A percentile compares a stretch with the other conserved stretches of the same genome.
phyloP scores from a whole-genome alignment of 345 rosid species.

The Alliaria petiolata region DNA sequence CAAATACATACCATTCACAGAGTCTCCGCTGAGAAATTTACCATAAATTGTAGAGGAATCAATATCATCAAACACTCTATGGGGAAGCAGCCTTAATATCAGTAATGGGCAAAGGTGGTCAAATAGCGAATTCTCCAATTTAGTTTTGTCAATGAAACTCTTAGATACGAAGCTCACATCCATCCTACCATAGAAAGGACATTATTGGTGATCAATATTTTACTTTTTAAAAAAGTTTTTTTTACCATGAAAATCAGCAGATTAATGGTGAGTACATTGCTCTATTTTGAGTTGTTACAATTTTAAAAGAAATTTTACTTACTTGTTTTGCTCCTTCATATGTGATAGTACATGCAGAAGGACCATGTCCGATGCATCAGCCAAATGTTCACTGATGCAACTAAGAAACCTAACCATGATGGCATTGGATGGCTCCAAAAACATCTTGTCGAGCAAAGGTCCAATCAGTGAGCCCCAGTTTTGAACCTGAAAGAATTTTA shows the following conservation, averaged over 20 bases:
- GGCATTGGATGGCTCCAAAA: slow-evolving; percentile 84
- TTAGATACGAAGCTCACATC: slow-evolving; percentile 34
- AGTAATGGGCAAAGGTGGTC: slow-evolving; percentile 85
- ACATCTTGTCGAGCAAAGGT: slow-evolving; percentile 78
- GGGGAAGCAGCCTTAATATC: slow-evolving; percentile 74
- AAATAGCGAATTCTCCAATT: slow-evolving; percentile 52
- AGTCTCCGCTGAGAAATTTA: slow-evolving; percentile 39
- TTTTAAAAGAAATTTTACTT: slow-evolving; percentile 20
- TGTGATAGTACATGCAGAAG: slow-evolving; percentile 51
- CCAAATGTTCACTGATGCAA: slow-evolving; percentile 60
- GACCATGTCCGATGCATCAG: slow-evolving; percentile 50
- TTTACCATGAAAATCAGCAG: not conserved
- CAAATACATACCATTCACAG: slow-evolving; percentile 40
- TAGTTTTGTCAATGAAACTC: slow-evolving; percentile 34
- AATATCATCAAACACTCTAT: slow-evolving; percentile 65
- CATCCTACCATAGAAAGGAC: slow-evolving; percentile 31
- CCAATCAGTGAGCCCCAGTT: slow-evolving; percentile 65
- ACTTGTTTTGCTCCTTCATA: slow-evolving; percentile 64
- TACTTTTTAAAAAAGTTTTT: not conserved
- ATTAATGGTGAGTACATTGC: not conserved
- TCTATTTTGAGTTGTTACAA: not conserved
- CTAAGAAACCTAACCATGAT: slow-evolving; percentile 74
- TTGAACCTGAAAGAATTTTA: slow-evolving; percentile 50
- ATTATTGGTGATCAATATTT: not conserved
- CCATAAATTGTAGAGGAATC: slow-evolving; percentile 52